These are phyloP conservation scores for Plasmodium knowlesi DNA, from an alignment of 169 alveolate species.

Conservation along the genomic window DNA sequence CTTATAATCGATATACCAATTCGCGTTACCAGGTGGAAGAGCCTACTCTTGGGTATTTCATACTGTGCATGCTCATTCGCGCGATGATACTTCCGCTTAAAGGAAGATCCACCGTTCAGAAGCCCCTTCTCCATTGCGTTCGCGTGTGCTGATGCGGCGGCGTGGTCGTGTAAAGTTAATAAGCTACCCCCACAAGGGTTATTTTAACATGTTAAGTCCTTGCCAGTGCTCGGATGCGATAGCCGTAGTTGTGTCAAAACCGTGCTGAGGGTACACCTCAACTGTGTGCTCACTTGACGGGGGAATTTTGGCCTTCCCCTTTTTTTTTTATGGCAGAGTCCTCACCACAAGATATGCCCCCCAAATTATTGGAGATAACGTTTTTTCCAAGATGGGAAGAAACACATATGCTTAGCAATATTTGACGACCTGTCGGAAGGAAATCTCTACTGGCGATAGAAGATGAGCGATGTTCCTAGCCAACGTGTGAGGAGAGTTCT, in stretches of 20 bases:
- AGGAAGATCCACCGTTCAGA: not conserved
- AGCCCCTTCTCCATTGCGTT: conserved; percentile 22
- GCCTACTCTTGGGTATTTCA: conserved; percentile 20
- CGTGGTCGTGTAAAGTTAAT: not conserved
- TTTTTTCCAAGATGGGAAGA: not conserved
- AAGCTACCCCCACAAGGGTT: not conserved
- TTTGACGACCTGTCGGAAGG: not conserved
- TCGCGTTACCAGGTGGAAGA: conserved; percentile 28
- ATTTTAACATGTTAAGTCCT: not conserved
- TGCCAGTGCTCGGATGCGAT: not conserved
- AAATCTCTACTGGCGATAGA: not conserved
- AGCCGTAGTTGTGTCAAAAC: not conserved
- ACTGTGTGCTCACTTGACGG: not conserved
- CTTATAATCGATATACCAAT: conserved; percentile 47
- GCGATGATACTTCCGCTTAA: not conserved
- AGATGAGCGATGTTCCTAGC: not conserved
- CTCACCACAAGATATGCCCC: not conserved
- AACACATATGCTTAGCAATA: not conserved
- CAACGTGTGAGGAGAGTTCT: not conserved
- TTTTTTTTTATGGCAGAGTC: not conserved
- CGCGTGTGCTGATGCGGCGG: not conserved
- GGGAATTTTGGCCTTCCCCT: not conserved
- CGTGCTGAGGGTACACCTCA: not conserved
- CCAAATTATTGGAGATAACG: not conserved
- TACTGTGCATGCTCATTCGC: conserved; percentile 6